These are phyloP conservation scores for Penicillium canariense DNA, from an alignment of 495 filamentous ascomycete species.

Conservation along the genomic window DNA sequence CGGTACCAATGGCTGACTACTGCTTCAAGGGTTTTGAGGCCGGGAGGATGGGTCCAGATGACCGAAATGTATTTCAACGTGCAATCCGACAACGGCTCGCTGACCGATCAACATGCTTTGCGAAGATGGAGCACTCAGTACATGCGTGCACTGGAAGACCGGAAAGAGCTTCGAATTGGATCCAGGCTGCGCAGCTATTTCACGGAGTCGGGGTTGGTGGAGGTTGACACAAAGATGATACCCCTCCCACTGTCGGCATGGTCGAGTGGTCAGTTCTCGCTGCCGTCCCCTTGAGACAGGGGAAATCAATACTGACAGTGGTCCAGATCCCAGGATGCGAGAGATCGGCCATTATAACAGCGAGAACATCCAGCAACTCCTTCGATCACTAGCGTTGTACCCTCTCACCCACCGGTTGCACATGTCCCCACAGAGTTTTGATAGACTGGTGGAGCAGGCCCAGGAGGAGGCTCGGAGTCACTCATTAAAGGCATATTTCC, in stretches of 20 bases:
- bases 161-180: slow-evolving; percentile 70
- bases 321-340: slow-evolving; percentile 56
- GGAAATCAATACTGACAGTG: slow-evolving; percentile 1
- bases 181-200: slow-evolving; percentile 61
- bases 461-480: slow-evolving; percentile 63
- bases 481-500: slow-evolving; percentile 72
- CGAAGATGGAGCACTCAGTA: slow-evolving; percentile 71
- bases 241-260: slow-evolving; percentile 72
- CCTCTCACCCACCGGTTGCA: slow-evolving; percentile 55
- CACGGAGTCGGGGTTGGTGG: slow-evolving; percentile 66
- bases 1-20: slow-evolving; percentile 18
- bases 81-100: slow-evolving; percentile 85
- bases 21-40: slow-evolving; percentile 52
- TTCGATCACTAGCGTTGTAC: slow-evolving; percentile 62
- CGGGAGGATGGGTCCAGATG: slow-evolving; percentile 88
- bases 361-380: slow-evolving; percentile 58
- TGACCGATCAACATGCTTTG: slow-evolving; percentile 69
- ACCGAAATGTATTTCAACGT: slow-evolving; percentile 83
- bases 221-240: slow-evolving; percentile 70
- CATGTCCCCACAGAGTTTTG: slow-evolving; percentile 63
- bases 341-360: slow-evolving; percentile 61
- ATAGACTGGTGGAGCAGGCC: slow-evolving; percentile 63
- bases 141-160: slow-evolving; percentile 60
- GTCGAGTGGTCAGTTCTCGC: slow-evolving; percentile 58
- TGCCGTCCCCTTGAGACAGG: neutral